Conservation (phyloP, 2,329 filamentous ascomycete genomes). For the Microsporum audouinii region DNA sequence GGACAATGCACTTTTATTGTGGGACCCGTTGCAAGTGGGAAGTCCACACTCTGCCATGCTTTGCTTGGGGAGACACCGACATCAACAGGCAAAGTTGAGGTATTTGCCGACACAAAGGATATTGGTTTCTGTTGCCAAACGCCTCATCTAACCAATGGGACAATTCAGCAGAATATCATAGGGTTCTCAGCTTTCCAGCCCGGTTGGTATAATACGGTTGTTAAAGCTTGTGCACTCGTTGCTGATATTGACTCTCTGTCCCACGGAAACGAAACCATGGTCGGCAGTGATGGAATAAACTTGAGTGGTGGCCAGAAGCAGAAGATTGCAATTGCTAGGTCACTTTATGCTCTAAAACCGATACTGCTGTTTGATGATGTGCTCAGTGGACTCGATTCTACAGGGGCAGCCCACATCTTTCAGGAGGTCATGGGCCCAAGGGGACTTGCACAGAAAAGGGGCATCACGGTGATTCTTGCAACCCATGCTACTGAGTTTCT, state of each 20-base stretch:
- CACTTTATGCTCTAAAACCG: slow-evolving; percentile 50
- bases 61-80: slow-evolving; percentile 36
- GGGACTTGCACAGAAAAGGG: slow-evolving; percentile 35
- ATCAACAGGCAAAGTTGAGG: slow-evolving; percentile 23
- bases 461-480: slow-evolving; percentile 28
- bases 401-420: slow-evolving; percentile 40
- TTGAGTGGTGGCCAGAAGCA: slow-evolving; percentile 80
- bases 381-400: slow-evolving; percentile 40
- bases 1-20: slow-evolving; percentile 39
- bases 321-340: slow-evolving; percentile 65
- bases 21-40: slow-evolving; percentile 43
- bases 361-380: slow-evolving; percentile 43
- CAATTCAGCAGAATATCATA: neutral
- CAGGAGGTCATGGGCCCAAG: slow-evolving; percentile 35
- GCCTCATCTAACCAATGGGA: neutral
- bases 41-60: slow-evolving; percentile 40
- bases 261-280: slow-evolving; percentile 57
- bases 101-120: slow-evolving; percentile 19
- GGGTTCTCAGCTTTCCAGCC: slow-evolving; percentile 54
- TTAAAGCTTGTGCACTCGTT: slow-evolving; percentile 57
- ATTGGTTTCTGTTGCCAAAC: neutral
- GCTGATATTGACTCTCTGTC: slow-evolving; percentile 56
- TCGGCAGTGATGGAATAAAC: slow-evolving; percentile 55
- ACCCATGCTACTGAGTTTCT: slow-evolving; percentile 24
- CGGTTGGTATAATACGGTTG: slow-evolving; percentile 45